These are phyloP conservation scores for Exophiala dermatitidis DNA, from an alignment of 2,329 filamentous ascomycete species.

Conservation along the genomic window DNA sequence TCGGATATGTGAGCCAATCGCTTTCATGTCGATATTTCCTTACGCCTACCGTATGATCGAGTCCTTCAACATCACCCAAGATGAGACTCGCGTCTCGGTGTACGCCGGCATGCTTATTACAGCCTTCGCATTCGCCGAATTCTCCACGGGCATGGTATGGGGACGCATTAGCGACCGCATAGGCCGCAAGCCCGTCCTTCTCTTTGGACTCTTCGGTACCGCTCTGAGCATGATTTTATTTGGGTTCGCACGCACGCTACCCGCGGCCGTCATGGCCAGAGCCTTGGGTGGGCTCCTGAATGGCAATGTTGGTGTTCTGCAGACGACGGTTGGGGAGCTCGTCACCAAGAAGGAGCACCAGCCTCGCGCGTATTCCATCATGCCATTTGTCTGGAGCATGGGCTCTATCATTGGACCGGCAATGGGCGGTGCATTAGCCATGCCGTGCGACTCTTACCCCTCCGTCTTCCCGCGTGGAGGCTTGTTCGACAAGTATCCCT, in stretches of 20 bases:
- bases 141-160: slow-evolving; percentile 87
- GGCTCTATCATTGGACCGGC: slow-evolving; percentile 91
- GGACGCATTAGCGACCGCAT: slow-evolving; percentile 84
- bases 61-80: slow-evolving; percentile 76
- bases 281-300: slow-evolving; percentile 87
- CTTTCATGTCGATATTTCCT: slow-evolving; percentile 98
- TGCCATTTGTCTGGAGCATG: slow-evolving; percentile 97
- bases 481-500: slow-evolving; percentile 81
- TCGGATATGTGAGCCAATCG: slow-evolving; percentile 95
- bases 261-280: slow-evolving; percentile 75
- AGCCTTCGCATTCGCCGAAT: slow-evolving; percentile 91
- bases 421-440: slow-evolving; percentile 81
- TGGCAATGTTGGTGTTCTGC: slow-evolving; percentile 90
- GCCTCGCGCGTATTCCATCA: slow-evolving; percentile 88
- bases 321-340: slow-evolving; percentile 90
- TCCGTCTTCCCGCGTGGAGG: slow-evolving; percentile 62
- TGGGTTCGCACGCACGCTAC: slow-evolving; percentile 77
- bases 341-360: slow-evolving; percentile 91
- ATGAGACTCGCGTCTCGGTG: slow-evolving; percentile 72
- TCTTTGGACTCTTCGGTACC: slow-evolving; percentile 84
- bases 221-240: slow-evolving; percentile 89
- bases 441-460: slow-evolving; percentile 78
- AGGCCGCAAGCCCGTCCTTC: slow-evolving; percentile 83
- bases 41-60: slow-evolving; percentile 98
- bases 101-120: slow-evolving; percentile 96